Evolutionary conservation across 176 grass and related monocot genomes (phyloP).

Genomic region (Eleusine coracana): DNA sequence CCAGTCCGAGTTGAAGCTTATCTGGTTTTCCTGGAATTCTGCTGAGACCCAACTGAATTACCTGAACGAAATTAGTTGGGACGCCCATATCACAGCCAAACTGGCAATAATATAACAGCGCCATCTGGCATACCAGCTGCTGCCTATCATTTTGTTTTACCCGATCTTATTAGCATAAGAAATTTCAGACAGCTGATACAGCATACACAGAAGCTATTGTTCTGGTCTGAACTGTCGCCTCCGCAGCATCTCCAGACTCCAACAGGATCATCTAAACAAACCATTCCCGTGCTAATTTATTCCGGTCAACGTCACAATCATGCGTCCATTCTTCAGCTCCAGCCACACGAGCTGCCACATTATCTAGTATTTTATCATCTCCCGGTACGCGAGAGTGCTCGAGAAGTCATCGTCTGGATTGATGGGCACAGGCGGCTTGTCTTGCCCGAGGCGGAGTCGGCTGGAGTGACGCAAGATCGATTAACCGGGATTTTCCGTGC

Average conservation of each 20-base stretch:
- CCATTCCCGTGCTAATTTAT: neutral
- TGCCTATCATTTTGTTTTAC: neutral
- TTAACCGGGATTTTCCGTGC: constrained; percentile 20
- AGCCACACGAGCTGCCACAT: constrained; percentile 20
- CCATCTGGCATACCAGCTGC: neutral
- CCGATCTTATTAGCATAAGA: neutral
- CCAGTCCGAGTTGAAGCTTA: neutral
- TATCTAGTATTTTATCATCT: neutral
- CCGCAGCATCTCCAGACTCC: constrained; percentile 10
- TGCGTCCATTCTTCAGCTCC: neutral
- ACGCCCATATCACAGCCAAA: constrained; percentile 18
- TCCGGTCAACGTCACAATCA: constrained; percentile 15
- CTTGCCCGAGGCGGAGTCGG: neutral
- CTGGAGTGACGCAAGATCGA: constrained; percentile 24
- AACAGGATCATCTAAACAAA: constrained; percentile 14
- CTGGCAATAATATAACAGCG: neutral
- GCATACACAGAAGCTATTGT: neutral
- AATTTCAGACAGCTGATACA: neutral
- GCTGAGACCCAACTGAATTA: neutral
- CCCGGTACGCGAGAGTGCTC: constrained; percentile 11
- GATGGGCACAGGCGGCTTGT: neutral
- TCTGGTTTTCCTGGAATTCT: neutral
- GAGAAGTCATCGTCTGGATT: constrained; percentile 33
- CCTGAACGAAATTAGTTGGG: constrained; percentile 19
- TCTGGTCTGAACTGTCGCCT: constrained; percentile 36